phyloP scores from a whole-genome alignment of 1,284 basidiomycete genomes.

The Puccinia coronata region DNA sequence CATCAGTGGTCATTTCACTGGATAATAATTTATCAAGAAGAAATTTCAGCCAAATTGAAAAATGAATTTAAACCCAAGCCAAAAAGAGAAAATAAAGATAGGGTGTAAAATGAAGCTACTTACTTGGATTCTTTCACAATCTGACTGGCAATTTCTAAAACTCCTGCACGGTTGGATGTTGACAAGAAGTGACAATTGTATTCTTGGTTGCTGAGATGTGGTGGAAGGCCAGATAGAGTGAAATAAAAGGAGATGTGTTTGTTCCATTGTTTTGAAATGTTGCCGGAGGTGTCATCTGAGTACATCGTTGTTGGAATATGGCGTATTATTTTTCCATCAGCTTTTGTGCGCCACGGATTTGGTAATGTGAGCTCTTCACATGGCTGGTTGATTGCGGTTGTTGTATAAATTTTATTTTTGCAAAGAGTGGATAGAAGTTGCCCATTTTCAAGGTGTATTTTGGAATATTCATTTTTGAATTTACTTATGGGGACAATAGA shows the following conservation, averaged over 20 bases:
- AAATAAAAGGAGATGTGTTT: neutral
- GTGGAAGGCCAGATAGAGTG: constrained; percentile 7
- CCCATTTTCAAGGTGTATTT: neutral
- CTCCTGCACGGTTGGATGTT: constrained; percentile 17
- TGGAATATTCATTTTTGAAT: neutral
- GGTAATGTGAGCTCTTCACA: neutral
- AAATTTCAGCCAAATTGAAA: neutral
- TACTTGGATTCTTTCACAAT: constrained; percentile 12
- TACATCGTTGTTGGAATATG: neutral
- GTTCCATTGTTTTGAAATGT: neutral
- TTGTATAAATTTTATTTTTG: neutral
- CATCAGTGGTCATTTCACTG: neutral
- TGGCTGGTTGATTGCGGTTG: neutral
- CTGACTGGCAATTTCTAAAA: neutral
- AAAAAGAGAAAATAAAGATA: neutral
- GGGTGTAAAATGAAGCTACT: neutral
- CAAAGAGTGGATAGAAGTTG: neutral
- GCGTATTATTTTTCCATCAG: neutral
- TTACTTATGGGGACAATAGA: neutral
- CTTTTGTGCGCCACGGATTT: neutral
- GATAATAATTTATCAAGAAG: neutral
- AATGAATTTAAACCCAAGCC: neutral
- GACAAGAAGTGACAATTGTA: constrained; percentile 35
- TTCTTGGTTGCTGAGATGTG: neutral
- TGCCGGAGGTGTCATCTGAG: constrained; percentile 7